Base-by-base conservation (phyloP, 768 basidiomycete species). In the Termitomyces sp. region DNA sequence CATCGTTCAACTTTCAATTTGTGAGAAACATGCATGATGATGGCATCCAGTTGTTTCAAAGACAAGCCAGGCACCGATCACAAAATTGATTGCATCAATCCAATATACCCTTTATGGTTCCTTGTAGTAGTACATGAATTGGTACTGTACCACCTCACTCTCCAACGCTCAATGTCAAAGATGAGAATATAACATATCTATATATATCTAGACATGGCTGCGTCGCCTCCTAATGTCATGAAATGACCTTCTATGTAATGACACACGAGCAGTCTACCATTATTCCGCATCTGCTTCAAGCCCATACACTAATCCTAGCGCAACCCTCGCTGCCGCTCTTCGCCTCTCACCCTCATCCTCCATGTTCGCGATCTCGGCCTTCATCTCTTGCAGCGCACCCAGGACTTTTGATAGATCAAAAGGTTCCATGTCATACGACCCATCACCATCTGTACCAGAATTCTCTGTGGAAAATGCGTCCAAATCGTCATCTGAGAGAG, bases 291-390 rank as follows among this genome's bases (percentile, higher is more conserved):
- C 67, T 13, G 66, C 68, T 58, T 81, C 78, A 57, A 92, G 73
- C 3, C 89, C 90, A 71, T 90, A 88, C 7, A 87, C 89, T 55
- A 92, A 72, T 0, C 88, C 88, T 0, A 92, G 75, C 24, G 91
- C 89, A 22, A 90, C 88, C 50, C 78, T 76, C 8, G 91, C 91
- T 0, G 91, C 91, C 28, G 89, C 86, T 66, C 76, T 82, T 65
- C 87, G 76, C 64, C 85, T 77, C 73, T 89, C 88, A 24, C 78
- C 79, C 65, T 87, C 84, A 67, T 87, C 79, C 6, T 77, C 74
- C 75, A 92, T 89, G 12, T 76, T 80, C 24, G 85, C 79, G 64
- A 92, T 91, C 75, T 92, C 89, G 24, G 83, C 84, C 69, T 89
- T 90, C 81, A 91, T 83, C 54, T 81, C 82, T 66, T 89, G 84